phyloP scores from a whole-genome alignment of 352 stramenopile species.

The Pythium dissotocum region DNA sequence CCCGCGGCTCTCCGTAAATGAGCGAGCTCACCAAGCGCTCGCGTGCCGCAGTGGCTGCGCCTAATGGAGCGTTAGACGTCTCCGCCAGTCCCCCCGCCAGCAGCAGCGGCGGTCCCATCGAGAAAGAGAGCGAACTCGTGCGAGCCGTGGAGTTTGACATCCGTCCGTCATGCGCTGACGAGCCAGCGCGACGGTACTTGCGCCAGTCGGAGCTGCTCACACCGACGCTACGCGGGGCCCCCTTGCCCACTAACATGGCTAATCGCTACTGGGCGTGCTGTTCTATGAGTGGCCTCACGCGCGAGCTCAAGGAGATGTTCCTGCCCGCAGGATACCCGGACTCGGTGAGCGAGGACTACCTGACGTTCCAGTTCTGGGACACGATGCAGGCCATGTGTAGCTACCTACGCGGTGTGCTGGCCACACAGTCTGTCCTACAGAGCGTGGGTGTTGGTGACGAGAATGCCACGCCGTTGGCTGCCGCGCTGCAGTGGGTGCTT shows the following conservation, averaged over 20 bases:
- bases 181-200: constrained; percentile 51
- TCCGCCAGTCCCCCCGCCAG: background rate
- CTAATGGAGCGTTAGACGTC: constrained; percentile 9
- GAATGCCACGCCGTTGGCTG: constrained; percentile 64
- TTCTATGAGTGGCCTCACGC: constrained; percentile 38
- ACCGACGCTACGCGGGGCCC: constrained; percentile 9
- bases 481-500: constrained; percentile 79
- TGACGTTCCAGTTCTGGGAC: constrained; percentile 96
- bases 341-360: constrained; percentile 90
- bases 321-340: constrained; percentile 82
- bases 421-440: constrained; percentile 91
- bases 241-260: constrained; percentile 24
- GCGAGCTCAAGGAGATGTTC: constrained; percentile 86
- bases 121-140: constrained; percentile 26
- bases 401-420: constrained; percentile 93
- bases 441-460: constrained; percentile 93
- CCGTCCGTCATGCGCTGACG: constrained; percentile 51
- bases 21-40: constrained; percentile 64
- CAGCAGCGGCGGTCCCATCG: background rate
- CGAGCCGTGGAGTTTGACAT: constrained; percentile 62
- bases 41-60: constrained; percentile 20
- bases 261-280: constrained; percentile 28
- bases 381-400: constrained; percentile 94
- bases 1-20: constrained; percentile 18
- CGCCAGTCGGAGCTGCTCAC: constrained; percentile 29